Conservation (phyloP, 176 grass and related monocot genomes). For the Typha latifolia region DNA sequence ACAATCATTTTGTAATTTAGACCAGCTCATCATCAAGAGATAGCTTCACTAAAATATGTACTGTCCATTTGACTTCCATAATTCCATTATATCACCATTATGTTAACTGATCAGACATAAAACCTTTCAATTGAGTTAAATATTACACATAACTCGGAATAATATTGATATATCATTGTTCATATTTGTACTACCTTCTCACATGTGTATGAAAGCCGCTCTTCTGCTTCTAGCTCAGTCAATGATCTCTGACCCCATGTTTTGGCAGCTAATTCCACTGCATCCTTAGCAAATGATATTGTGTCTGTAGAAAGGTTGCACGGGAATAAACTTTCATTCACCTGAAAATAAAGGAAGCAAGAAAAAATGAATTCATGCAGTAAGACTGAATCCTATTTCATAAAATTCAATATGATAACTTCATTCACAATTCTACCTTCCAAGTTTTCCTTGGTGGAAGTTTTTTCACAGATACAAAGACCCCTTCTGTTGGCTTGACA, state of each 20-base stretch:
- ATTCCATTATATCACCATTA: too few relatives aligned
- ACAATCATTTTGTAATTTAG: too few relatives aligned
- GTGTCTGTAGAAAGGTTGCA: constrained; percentile 81
- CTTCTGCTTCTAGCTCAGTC: constrained; percentile 93
- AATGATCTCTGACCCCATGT: constrained; percentile 80
- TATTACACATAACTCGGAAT: too few relatives aligned
- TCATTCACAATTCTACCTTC: constrained; percentile 51
- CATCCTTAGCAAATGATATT: constrained; percentile 55
- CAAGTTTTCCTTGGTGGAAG: constrained; percentile 71
- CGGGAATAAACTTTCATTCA: constrained; percentile 87
- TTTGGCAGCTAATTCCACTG: constrained; percentile 84
- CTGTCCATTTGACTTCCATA: too few relatives aligned
- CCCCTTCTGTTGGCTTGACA: constrained; percentile 65
- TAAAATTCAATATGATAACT: too few relatives aligned
- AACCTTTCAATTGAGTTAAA: too few relatives aligned
- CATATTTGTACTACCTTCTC: constrained; percentile 56
- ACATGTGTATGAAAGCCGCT: constrained; percentile 85
- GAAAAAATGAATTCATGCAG: constrained; percentile 13
- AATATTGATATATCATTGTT: neutral
- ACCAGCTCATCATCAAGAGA: too few relatives aligned
- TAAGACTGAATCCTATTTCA: neutral
- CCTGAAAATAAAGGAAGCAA: constrained; percentile 29
- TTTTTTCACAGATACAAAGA: constrained; percentile 67
- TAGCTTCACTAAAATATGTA: too few relatives aligned
- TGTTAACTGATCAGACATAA: too few relatives aligned